A percentile compares a stretch with the other conserved stretches of the same genome.
These are phyloP conservation scores for Arthrinium puccinioides DNA, from an alignment of 2,329 filamentous ascomycete genomes.

Conservation along the genomic window DNA sequence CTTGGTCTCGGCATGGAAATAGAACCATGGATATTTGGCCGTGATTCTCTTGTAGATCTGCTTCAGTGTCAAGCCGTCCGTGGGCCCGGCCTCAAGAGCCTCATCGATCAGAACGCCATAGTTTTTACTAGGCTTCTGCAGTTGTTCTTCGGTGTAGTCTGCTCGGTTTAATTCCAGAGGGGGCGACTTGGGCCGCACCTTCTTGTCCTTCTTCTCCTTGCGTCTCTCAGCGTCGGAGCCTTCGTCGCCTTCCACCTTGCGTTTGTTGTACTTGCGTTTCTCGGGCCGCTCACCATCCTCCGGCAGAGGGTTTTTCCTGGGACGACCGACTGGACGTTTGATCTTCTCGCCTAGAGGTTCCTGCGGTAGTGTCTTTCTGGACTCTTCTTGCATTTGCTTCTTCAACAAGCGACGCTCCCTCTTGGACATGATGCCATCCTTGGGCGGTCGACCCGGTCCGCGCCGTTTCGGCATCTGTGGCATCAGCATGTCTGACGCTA, in stretches of 20 bases:
- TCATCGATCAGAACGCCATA: constrained; percentile 56
- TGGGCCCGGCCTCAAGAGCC: constrained; percentile 45
- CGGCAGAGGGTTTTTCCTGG: constrained; percentile 54
- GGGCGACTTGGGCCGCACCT: constrained; percentile 51
- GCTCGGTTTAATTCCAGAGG: constrained; percentile 47
- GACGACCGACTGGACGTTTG: constrained; percentile 60
- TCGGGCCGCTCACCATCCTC: constrained; percentile 52
- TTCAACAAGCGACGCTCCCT: constrained; percentile 60
- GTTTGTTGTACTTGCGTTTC: constrained; percentile 60
- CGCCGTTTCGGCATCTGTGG: constrained; percentile 55
- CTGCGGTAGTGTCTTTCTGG: constrained; percentile 43
- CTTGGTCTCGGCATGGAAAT: constrained; percentile 53
- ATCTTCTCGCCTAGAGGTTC: constrained; percentile 39
- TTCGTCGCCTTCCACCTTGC: constrained; percentile 50
- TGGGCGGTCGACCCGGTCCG: constrained; percentile 73
- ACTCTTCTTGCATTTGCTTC: constrained; percentile 46
- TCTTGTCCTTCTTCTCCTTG: constrained; percentile 56
- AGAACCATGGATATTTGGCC: constrained; percentile 51
- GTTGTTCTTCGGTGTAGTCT: constrained; percentile 50
- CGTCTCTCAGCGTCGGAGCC: constrained; percentile 49
- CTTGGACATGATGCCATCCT: constrained; percentile 79
- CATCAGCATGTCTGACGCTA: constrained; percentile 24
- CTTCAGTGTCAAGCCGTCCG: constrained; percentile 49
- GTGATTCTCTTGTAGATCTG: constrained; percentile 58
- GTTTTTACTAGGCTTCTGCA: constrained; percentile 56